These are phyloP conservation scores for Lobosporangium transversale DNA, from an alignment of 192 early-diverging fungal species.

Conservation along the genomic window DNA sequence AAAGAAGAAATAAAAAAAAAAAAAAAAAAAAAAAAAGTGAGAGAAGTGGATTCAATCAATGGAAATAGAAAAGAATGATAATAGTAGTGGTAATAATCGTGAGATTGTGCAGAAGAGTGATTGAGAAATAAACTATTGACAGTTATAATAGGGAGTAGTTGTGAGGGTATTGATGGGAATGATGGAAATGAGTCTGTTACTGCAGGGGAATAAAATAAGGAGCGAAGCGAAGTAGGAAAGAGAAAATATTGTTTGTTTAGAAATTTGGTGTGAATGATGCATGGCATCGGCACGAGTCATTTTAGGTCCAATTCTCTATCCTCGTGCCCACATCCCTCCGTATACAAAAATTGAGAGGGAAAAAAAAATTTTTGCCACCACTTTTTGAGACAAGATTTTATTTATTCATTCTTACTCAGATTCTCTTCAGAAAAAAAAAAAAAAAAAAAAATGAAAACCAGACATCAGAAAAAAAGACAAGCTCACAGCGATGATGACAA, in stretches of 20 bases:
- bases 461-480: constrained; percentile 2
- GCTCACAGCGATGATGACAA: neutral
- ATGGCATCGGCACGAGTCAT: no score
- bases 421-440: neutral
- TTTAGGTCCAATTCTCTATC: no score
- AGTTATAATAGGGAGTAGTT: no score
- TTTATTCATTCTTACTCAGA: no score
- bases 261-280: no score
- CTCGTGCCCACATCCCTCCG: no score
- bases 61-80: neutral
- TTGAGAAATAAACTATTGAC: neutral
- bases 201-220: neutral
- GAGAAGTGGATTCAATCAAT: neutral
- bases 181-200: neutral
- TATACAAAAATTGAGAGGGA: no score
- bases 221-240: neutral
- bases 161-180: no score
- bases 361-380: no score
- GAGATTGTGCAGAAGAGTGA: neutral
- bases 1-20: neutral
- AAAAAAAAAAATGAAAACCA: constrained; percentile 6
- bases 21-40: neutral
- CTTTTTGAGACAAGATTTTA: no score
- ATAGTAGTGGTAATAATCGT: neutral
- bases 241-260: neutral